Evolutionary conservation across 1,284 basidiomycete genomes (phyloP), one percentile per base, ranked within the genome.

Genomic region (Apiotrichum laibachii): DNA sequence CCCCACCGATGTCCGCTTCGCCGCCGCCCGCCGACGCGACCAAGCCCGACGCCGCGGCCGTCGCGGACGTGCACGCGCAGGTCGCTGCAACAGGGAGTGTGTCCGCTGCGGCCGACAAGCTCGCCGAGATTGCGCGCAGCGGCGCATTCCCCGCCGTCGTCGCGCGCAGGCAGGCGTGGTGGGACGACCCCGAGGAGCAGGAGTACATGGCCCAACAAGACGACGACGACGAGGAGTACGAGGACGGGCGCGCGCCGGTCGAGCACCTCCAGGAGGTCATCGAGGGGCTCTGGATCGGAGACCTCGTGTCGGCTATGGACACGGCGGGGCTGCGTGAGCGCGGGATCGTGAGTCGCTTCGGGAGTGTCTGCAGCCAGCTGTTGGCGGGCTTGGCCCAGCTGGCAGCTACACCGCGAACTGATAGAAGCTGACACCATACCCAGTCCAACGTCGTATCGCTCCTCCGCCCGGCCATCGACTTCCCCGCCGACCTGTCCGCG

Each of bases 221-320:
- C 42, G 55, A 63, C 18, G 61, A 67, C 39, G 60, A 66, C 4
- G 57, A 21, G 13, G 56, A 52, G n/a, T 56, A 58, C 16, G 61
- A 59, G 46, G 66, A 68, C 3, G 61, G 63, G 19, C 63, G 56
- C 22, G 60, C 57, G 13, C 65, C 69, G 50, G 56, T 70, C 12
- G 68, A 71, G 42, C 76, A 78, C 62, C 55, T 76, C 45, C 72
- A 77, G 53, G 69, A 77, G 57, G 68, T 78, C 4, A 59, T 74
- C 5, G 67, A 72, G 16, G 73, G 76, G 2, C 54, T 79, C 21
- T 79, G 78, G 78, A 72, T 79, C 16, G 78, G 78, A 10, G 77
- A 79, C 65, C 63, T 79, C 18, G 67, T 76, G 1, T 67, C 75
- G 53, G 77, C 78, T 0, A 74, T 73, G 65, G 76, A 79, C 53